A percentile compares a stretch with the other conserved stretches of the same genome.
phyloP scores from a whole-genome alignment of 1,139 yeast genomes.

The Hansenula lynferdii region DNA sequence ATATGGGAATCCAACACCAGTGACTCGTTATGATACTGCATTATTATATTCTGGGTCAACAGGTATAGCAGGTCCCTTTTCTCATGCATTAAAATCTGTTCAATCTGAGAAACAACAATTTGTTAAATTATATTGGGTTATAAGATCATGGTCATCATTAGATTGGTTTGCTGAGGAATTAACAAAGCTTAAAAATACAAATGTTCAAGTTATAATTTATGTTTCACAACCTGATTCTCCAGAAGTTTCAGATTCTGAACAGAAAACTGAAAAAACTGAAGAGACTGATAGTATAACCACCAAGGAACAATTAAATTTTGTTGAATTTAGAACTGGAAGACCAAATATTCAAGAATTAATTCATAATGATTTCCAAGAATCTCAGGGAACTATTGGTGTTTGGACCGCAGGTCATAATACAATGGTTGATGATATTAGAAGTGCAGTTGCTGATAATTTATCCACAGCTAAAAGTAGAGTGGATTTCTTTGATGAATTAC shows the following conservation, averaged over 20 bases:
- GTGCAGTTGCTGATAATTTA: conserved; percentile 20
- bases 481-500: conserved; percentile 6
- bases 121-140: conserved; percentile 43
- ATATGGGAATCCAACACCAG: conserved; percentile 47
- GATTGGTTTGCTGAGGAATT: conserved; percentile 50
- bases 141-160: conserved; percentile 42
- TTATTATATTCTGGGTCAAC: conserved; percentile 63
- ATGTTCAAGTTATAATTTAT: conserved; percentile 32
- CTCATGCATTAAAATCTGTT: conserved; percentile 16
- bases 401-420: conserved; percentile 45
- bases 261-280: conserved; percentile 9
- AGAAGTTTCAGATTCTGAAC: conserved; percentile 7
- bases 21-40: conserved; percentile 47
- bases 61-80: conserved; percentile 57
- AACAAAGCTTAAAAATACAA: conserved; percentile 27
- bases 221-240: conserved; percentile 32
- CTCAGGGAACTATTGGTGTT: conserved; percentile 35
- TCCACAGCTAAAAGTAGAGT: conserved; percentile 4
- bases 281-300: conserved; percentile 7
- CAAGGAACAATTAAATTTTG: conserved; percentile 26
- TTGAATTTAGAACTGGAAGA: conserved; percentile 42
- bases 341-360: conserved; percentile 37
- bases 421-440: conserved; percentile 44
- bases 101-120: conserved; percentile 11
- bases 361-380: conserved; percentile 29